A percentile compares a stretch with the other conserved stretches of the same genome.
phyloP scores from a whole-genome alignment of 495 filamentous ascomycete species.

The Penicillium coffeae region DNA sequence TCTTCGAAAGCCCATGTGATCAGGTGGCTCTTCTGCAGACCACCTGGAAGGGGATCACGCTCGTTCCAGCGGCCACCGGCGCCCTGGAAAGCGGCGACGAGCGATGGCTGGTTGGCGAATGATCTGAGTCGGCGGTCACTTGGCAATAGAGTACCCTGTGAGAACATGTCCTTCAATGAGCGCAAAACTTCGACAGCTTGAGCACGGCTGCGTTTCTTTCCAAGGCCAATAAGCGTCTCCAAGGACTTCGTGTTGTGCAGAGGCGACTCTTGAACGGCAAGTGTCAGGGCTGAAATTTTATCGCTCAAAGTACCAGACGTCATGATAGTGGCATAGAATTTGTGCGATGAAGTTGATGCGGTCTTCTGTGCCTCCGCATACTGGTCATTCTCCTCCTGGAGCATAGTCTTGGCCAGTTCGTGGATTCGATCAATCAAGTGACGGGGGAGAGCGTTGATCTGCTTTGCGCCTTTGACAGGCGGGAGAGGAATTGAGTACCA shows the following conservation, averaged over 20 bases:
- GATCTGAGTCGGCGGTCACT: slow-evolving; percentile 71
- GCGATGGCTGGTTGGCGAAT: slow-evolving; percentile 75
- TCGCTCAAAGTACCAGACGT: slow-evolving; percentile 91
- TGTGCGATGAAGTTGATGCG: slow-evolving; percentile 73
- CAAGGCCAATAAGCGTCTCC: slow-evolving; percentile 73
- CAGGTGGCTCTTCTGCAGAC: slow-evolving; percentile 67
- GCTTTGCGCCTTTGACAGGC: slow-evolving; percentile 44
- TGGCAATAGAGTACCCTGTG: slow-evolving; percentile 80
- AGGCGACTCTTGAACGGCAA: slow-evolving; percentile 92
- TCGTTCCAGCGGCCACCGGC: slow-evolving; percentile 56
- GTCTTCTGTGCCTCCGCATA: slow-evolving; percentile 51
- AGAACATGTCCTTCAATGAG: slow-evolving; percentile 90
- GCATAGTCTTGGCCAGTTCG: slow-evolving; percentile 64
- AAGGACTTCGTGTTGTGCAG: slow-evolving; percentile 86
- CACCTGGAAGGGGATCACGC: slow-evolving; percentile 63
- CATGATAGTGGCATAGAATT: slow-evolving; percentile 96
- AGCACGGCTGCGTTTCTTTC: slow-evolving; percentile 85
- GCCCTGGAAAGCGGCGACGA: slow-evolving; percentile 64
- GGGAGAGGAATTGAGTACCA: slow-evolving; percentile 74
- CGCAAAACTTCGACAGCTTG: slow-evolving; percentile 88
- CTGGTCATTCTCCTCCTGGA: slow-evolving; percentile 68
- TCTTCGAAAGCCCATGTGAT: slow-evolving; percentile 92
- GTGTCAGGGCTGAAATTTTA: slow-evolving; percentile 90
- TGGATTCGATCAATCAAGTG: slow-evolving; percentile 69
- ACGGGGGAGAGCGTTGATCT: slow-evolving; percentile 47